Conservation (phyloP, 129 eudicot genomes). For the Deinandra increscens region DNA sequence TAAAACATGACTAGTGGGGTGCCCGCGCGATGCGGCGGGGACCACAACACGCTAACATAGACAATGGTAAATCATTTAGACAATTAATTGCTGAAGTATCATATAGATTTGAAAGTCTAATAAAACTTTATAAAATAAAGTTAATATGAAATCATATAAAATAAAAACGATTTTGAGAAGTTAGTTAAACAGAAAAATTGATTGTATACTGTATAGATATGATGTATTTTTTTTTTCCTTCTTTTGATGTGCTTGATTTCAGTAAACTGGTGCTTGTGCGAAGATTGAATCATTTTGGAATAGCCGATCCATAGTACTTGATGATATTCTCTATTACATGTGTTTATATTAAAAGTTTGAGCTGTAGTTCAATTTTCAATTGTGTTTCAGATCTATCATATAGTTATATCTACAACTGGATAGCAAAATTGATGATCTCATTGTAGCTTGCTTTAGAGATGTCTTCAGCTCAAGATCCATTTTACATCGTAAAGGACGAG, state of each 20-base stretch:
- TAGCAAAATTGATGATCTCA: constrained; percentile 13
- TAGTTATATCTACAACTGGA: not conserved
- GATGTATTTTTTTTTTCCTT: not conserved
- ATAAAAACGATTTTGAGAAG: too few relatives aligned
- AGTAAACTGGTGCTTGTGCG: not conserved
- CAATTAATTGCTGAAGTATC: too few relatives aligned
- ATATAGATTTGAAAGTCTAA: too few relatives aligned
- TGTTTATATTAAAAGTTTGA: not conserved
- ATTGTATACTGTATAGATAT: too few relatives aligned
- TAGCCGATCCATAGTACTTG: not conserved
- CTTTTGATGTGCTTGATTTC: not conserved
- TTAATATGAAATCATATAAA: too few relatives aligned
- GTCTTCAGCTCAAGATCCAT: constrained; percentile 91
- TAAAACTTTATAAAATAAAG: too few relatives aligned
- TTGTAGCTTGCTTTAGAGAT: constrained; percentile 26
- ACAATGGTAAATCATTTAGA: too few relatives aligned
- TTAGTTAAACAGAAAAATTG: too few relatives aligned
- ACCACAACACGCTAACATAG: too few relatives aligned
- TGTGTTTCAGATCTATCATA: constrained; percentile 24
- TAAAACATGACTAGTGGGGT: too few relatives aligned
- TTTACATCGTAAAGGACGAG: constrained; percentile 80
- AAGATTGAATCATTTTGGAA: not conserved
- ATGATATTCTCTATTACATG: not conserved
- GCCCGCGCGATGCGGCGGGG: too few relatives aligned
- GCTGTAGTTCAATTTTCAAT: not conserved